Base-by-base conservation (phyloP, 1,139 yeast species). In the Candida sp. region DNA sequence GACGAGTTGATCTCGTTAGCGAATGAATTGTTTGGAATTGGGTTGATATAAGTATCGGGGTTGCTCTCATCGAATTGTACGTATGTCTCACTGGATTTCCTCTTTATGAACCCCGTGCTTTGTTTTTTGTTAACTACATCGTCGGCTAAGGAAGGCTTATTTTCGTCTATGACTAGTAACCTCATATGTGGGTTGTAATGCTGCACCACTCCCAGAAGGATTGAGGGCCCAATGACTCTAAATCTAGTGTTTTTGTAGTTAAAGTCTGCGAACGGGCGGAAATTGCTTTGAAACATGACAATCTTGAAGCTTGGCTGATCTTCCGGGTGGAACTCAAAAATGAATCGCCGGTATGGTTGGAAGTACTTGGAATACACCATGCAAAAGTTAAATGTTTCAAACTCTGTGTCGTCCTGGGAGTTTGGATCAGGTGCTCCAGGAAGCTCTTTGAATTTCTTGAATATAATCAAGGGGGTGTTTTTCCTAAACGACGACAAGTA, bases 261-360 rank as follows among this genome's bases (percentile, higher is more conserved):
- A 57, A 77, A 77, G 57, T 77, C 82, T 9, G 78, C 65, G 58
- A 72, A 74, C 2, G 81, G 78, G 48, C 69, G 65, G 53, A 61
- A 67, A 48, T 70, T 70, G 59, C 73, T 70, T 58, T 73, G 73
- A 52, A 75, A 76, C 50, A 69, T 56, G 6, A 72, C 43, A 4
- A 77, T 54, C 44, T 63, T 67, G 52, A 73, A 67, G 6, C 53
- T 30, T n/a, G 48, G 38, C 27, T 42, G 9, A 11, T 44, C 31
- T 3, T 38, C 26, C 1, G 42, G 45, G 2, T 33, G 35, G 27
- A 57, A 57, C 40, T 57, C 58, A 52, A 74, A 67, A 1, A 60
- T 65, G 46, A 67, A 67, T 27, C 81, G 55, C 50, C 70, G 65
- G n/a, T 67, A 62, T 17, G 57, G 55, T 30, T 63, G 68, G 44